These are phyloP conservation scores for Datisca glomerata DNA, from an alignment of 306 rosid species.

Conservation along the genomic window DNA sequence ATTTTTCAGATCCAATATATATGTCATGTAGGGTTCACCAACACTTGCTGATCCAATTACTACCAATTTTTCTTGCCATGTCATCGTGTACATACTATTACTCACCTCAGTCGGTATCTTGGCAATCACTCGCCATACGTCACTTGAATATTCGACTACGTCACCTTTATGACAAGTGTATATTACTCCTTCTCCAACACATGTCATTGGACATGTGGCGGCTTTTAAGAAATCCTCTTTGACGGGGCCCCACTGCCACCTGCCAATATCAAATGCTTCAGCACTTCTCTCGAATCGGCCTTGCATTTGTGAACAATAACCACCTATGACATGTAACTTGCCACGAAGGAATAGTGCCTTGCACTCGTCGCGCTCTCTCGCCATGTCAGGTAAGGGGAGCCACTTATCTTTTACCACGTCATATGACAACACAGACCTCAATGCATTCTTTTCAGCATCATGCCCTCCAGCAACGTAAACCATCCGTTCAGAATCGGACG, in stretches of 20 bases:
- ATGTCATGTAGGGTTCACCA: no score
- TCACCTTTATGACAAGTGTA: no score
- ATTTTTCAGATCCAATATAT: no score
- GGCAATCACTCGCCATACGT: slow-evolving; percentile 30
- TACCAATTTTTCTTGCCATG: slow-evolving; percentile 21
- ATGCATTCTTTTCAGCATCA: slow-evolving; percentile 46
- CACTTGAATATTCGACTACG: no score
- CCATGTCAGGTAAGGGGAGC: slow-evolving; percentile 25
- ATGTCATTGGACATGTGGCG: slow-evolving; percentile 45
- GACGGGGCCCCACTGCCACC: slow-evolving; percentile 31
- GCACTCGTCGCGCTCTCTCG: slow-evolving; percentile 57
- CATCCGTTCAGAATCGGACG: slow-evolving; percentile 20
- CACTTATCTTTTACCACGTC: slow-evolving; percentile 41
- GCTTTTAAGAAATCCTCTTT: slow-evolving; percentile 21
- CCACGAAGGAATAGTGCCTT: slow-evolving; percentile 28
- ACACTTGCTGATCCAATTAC: slow-evolving; percentile 37
- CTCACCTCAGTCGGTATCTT: slow-evolving; percentile 24
- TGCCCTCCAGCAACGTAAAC: slow-evolving; percentile 64
- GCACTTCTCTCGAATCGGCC: slow-evolving; percentile 49
- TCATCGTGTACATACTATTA: no score
- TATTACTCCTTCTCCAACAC: slow-evolving; percentile 30
- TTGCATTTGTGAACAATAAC: slow-evolving; percentile 54
- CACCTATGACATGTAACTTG: slow-evolving; percentile 33
- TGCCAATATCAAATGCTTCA: slow-evolving; percentile 30
- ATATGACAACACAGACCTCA: slow-evolving; percentile 39